Evolutionary conservation across 2,329 filamentous ascomycete species (phyloP).

Genomic region (Cryphonectria japonica): DNA sequence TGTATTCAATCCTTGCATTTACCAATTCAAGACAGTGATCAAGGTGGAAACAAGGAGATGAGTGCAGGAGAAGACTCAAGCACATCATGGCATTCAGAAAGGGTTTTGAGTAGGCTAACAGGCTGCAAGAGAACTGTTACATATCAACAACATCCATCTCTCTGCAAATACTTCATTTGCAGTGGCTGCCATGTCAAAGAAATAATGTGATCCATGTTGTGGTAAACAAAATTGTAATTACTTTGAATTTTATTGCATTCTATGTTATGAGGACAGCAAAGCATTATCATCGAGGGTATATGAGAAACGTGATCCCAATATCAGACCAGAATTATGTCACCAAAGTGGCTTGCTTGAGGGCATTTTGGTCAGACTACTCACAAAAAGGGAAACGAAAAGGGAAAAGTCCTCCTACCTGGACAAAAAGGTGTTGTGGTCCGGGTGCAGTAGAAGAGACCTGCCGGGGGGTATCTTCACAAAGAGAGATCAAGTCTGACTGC

Average conservation of each 20-base stretch:
- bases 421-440: not conserved
- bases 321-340: not conserved
- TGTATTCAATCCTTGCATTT: no score
- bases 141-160: not conserved
- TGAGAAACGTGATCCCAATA: not conserved
- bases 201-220: not conserved
- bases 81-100: not conserved
- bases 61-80: not conserved
- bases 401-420: slow-evolving; percentile 4
- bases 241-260: not conserved
- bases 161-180: not conserved
- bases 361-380: not conserved
- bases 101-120: not conserved
- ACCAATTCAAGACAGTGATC: no score
- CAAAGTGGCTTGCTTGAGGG: not conserved
- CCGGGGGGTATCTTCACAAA: no score
- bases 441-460: no score
- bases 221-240: not conserved
- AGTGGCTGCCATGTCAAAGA: not conserved
- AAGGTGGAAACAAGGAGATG: not conserved
- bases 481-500: not conserved
- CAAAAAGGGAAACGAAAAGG: not conserved
- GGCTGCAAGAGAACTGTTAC: not conserved
- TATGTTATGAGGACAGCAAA: not conserved
- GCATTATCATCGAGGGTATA: not conserved